A percentile compares a stretch with the other conserved stretches of the same genome.
These are phyloP conservation scores for Termitomyces sp. DNA, from an alignment of 768 basidiomycete species.

Conservation along the genomic window DNA sequence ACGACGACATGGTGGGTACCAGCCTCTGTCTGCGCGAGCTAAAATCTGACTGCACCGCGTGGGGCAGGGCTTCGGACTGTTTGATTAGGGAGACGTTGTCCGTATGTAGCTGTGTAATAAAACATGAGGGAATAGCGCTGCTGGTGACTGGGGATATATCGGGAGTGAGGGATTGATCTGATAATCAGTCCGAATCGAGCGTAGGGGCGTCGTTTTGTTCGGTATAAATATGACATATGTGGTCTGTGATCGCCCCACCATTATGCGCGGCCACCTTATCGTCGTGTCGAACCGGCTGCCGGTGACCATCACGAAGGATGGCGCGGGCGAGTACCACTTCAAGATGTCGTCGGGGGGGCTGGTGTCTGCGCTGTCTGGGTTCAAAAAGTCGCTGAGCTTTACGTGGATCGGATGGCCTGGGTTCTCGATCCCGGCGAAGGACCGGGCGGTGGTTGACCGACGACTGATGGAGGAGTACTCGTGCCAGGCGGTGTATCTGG, in stretches of 20 bases:
- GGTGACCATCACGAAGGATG: conserved; percentile 93
- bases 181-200: conserved; percentile 31
- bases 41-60: conserved; percentile 11
- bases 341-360: conserved; percentile 99
- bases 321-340: conserved; percentile 90
- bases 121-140: conserved; percentile 5
- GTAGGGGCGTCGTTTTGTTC: conserved; percentile 17
- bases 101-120: conserved; percentile 14
- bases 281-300: conserved; percentile 96
- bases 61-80: conserved; percentile 84
- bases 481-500: conserved; percentile 96
- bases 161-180: conserved; percentile 8
- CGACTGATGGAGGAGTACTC: conserved; percentile 92
- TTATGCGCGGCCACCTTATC: conserved; percentile 67
- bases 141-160: conserved; percentile 8
- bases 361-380: conserved; percentile 93
- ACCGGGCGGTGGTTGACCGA: conserved; percentile 86
- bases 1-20: conserved; percentile 78
- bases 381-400: conserved; percentile 97
- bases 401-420: conserved; percentile 98
- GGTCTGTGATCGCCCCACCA: too few relatives aligned
- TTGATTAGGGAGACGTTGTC: conserved; percentile 51
- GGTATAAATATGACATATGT: too few relatives aligned
- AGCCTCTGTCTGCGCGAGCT: background rate
- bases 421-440: conserved; percentile 89